A percentile compares a stretch with the other conserved stretches of the same genome.
Evolutionary conservation across 345 rosid species (phyloP).

Genomic region (Gossypium australe): DNA sequence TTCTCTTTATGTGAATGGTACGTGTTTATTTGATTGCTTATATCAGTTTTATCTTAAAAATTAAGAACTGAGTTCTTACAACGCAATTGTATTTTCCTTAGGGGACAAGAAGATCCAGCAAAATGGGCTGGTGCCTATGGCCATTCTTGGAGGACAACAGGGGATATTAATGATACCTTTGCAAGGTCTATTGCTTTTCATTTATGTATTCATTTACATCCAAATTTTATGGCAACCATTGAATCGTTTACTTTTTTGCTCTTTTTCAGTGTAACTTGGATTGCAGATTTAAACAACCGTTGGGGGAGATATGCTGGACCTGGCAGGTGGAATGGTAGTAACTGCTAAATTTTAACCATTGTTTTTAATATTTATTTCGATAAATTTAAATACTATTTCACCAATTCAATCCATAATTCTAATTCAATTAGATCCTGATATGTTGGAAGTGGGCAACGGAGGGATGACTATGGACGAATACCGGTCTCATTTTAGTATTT

Average conservation of each 20-base stretch:
- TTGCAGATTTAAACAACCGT: constrained; percentile 41
- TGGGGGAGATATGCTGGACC: constrained; percentile 59
- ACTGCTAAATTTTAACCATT: not conserved
- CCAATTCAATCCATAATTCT: not conserved
- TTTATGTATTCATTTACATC: too few species aligned
- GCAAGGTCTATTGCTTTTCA: constrained; percentile 20
- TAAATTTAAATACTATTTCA: not conserved
- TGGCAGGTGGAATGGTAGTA: constrained; percentile 56
- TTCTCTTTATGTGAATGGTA: constrained; percentile 54
- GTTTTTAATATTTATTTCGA: too few species aligned
- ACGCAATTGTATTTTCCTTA: constrained; percentile 4
- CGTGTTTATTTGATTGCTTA: constrained; percentile 9
- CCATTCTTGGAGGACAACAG: constrained; percentile 58
- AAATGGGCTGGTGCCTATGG: constrained; percentile 44
- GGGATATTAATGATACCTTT: constrained; percentile 40
- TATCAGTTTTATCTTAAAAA: not conserved
- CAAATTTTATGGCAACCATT: not conserved
- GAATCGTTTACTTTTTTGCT: constrained; percentile 5
- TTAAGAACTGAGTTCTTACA: not conserved
- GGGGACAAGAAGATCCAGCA: constrained; percentile 54
- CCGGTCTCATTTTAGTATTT: constrained; percentile 46
- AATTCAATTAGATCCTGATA: constrained; percentile 45
- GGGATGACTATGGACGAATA: constrained; percentile 53
- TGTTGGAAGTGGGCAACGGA: constrained; percentile 66
- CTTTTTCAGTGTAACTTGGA: constrained; percentile 30